Evolutionary conservation across 768 basidiomycete genomes (phyloP), one percentile per base, ranked within the genome.

Genomic region (Suillus spraguei): DNA sequence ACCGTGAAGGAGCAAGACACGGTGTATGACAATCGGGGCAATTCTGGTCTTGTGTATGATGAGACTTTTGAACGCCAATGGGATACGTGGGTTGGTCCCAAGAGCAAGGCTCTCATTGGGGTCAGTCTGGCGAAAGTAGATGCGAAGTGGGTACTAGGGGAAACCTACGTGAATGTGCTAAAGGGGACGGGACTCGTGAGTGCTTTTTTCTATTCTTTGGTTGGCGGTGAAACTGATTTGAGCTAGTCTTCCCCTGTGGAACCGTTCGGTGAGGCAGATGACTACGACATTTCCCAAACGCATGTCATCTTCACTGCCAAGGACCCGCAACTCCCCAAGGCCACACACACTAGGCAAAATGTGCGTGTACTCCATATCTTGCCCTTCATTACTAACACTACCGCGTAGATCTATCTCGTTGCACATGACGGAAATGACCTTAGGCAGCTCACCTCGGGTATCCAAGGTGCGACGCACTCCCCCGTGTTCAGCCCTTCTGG

Each of bases 321-420:
- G 71, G 92, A 97, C 69, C 90, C 93, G 1, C 69, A 82, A 60
- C 82, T 96, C 20, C 86, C 87, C 14, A 82, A 85, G 49, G 91
- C 95, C 0, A 87, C 82, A 82, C 95, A 98, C 76, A 98, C 97
- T 2, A 93, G 92, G 69, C 91, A 94, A 71, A 89, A 96, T 69
- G 90, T 96, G 46, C 47, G 70, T 38, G 46, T 36, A 36, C 17
- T 36, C 17, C n/a, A 28, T 58, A 32, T 41, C 38, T 36, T 52
- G 42, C 53, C 14, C 5, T 13, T n/a, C 46, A 32, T 10, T 32
- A 65, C 55, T 44, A 50, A 66, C 59, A 47, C 22, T 10, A 20
- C n/a, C 60, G 20, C 28, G 52, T 61, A 92, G 91, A 80, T 94
- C 42, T 95, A 91, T 74, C 74, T 91, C 59, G 85, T 92, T 24